phyloP scores from a whole-genome alignment of 768 basidiomycete genomes.

The Kwoniella pini region DNA sequence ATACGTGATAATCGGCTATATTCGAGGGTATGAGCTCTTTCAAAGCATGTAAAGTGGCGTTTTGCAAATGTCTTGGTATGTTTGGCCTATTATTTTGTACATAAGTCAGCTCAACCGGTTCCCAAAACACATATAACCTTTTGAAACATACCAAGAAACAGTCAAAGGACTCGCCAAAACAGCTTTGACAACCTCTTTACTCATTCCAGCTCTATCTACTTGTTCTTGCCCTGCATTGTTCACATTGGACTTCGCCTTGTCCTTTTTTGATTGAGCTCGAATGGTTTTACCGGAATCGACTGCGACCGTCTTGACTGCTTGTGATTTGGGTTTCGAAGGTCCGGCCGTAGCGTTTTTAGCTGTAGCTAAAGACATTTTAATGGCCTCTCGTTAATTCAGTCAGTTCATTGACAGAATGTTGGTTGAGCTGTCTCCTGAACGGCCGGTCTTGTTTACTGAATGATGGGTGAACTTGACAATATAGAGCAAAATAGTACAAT shows the following conservation, averaged over 20 bases:
- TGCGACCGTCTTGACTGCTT: conserved; percentile 4
- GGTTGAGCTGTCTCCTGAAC: no score
- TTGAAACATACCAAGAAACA: conserved; percentile 43
- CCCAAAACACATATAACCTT: no score
- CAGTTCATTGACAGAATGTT: no score
- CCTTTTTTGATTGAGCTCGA: conserved; percentile 34
- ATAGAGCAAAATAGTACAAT: no score
- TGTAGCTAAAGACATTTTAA: background rate
- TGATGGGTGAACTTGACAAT: no score
- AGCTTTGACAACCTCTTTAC: conserved; percentile 41
- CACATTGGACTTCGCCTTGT: conserved; percentile 14
- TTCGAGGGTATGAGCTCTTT: conserved; percentile 28
- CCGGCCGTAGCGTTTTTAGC: background rate
- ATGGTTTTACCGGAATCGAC: conserved; percentile 14
- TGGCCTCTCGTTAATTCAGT: no score
- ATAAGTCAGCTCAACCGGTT: background rate
- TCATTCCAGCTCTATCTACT: conserved; percentile 21
- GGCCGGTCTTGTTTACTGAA: no score
- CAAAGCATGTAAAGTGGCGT: conserved; percentile 31
- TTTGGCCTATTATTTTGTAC: conserved; percentile 33
- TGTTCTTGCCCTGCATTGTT: background rate
- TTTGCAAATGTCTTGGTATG: conserved; percentile 42
- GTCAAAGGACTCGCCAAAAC: conserved; percentile 42
- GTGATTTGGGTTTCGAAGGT: background rate
- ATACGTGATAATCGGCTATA: conserved; percentile 44